phyloP scores from a whole-genome alignment of 177 flowering plant species.

The Vitis hybrid region DNA sequence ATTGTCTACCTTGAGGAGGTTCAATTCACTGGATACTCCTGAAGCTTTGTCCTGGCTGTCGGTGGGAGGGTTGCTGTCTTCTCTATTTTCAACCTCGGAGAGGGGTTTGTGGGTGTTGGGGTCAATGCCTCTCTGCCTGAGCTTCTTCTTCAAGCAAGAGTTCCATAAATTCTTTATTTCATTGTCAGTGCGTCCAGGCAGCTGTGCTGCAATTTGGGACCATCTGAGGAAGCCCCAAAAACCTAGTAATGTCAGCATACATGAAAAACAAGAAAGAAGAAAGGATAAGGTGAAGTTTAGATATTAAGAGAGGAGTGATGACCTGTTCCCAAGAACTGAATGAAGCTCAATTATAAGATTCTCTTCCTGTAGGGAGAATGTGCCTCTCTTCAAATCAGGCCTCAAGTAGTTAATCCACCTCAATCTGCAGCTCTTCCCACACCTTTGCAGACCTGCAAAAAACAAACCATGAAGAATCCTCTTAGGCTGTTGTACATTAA shows the following conservation, averaged over 20 bases:
- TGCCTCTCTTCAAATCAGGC: conserved; percentile 48
- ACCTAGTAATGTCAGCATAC: neutral
- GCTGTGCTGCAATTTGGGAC: conserved; percentile 41
- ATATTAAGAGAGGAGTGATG: neutral
- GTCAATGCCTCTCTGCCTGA: conserved; percentile 40
- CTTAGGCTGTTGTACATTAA: neutral
- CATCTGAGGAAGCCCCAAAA: conserved; percentile 21
- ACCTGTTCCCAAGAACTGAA: conserved; percentile 40
- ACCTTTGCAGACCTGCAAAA: conserved; percentile 35
- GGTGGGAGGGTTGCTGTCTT: conserved; percentile 12
- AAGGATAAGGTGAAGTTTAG: too few relatives aligned
- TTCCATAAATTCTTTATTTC: conserved; percentile 46
- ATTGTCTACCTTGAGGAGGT: conserved; percentile 13
- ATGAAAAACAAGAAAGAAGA: too few relatives aligned
- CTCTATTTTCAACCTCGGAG: conserved; percentile 29
- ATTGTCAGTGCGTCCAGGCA: conserved; percentile 46
- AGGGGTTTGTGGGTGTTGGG: conserved; percentile 39
- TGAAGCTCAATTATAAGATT: conserved; percentile 36
- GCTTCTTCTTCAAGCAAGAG: conserved; percentile 43
- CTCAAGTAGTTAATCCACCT: conserved; percentile 49
- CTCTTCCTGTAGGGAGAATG: conserved; percentile 39
- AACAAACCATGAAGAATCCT: too few relatives aligned
- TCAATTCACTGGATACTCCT: conserved; percentile 21
- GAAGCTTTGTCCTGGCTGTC: conserved; percentile 6
- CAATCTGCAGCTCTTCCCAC: conserved; percentile 50